Evolutionary conservation across 2,329 filamentous ascomycete genomes (phyloP).

Genomic region (Penicillium sp.): DNA sequence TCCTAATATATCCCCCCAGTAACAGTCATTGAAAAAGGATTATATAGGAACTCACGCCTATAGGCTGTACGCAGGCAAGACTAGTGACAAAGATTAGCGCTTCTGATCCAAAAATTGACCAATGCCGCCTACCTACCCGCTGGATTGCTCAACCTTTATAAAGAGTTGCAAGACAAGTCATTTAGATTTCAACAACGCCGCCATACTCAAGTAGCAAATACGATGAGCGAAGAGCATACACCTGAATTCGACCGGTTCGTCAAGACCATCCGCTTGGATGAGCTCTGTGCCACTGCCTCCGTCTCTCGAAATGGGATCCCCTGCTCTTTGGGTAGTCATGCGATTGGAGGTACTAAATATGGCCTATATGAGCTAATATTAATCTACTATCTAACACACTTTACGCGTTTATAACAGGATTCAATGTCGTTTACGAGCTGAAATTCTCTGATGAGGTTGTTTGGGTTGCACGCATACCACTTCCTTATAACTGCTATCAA

Average conservation of each 20-base stretch:
- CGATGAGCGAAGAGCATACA: not conserved
- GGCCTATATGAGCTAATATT: not conserved
- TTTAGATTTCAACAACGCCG: not conserved
- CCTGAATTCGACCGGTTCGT: not conserved
- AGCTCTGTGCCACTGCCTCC: slow-evolving; percentile 3
- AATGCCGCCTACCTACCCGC: too few species aligned
- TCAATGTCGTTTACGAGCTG: not conserved
- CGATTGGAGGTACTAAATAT: not conserved
- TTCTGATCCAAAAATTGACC: too few species aligned
- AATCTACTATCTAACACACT: not conserved
- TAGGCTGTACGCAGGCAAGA: too few species aligned
- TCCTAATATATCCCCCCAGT: too few species aligned
- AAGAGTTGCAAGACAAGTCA: not conserved
- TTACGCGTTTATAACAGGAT: not conserved
- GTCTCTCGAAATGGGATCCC: not conserved
- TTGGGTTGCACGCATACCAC: not conserved
- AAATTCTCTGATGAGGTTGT: not conserved
- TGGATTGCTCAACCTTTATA: too few species aligned
- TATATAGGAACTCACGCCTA: too few species aligned
- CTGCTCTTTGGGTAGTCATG: not conserved
- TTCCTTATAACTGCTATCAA: not conserved
- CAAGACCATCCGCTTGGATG: not conserved
- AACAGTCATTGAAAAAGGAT: too few species aligned
- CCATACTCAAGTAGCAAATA: not conserved
- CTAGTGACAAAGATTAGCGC: too few species aligned